Evolutionary conservation across 305 asterid species (phyloP).

Genomic region (Solanum hybrid): DNA sequence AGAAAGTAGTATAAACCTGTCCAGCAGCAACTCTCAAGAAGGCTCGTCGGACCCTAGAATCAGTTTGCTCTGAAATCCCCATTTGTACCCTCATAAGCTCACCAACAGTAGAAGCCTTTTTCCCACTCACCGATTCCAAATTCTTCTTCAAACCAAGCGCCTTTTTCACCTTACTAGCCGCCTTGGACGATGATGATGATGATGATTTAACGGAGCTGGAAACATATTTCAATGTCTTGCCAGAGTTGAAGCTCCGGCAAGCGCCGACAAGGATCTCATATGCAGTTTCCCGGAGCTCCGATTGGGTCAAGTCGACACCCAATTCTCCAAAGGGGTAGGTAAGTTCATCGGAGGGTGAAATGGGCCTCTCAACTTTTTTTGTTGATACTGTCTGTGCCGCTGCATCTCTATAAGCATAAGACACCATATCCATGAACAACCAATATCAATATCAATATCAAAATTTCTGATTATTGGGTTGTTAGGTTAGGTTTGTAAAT

Average conservation of each 20-base stretch:
- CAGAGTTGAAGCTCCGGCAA: constrained; percentile 60
- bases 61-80: constrained; percentile 69
- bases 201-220: constrained; percentile 31
- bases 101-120: constrained; percentile 26
- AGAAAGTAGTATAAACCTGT: constrained; percentile 35
- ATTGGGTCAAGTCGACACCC: constrained; percentile 39
- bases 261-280: constrained; percentile 78
- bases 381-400: background rate
- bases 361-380: background rate
- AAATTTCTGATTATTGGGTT: background rate
- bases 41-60: constrained; percentile 73
- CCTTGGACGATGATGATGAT: constrained; percentile 22
- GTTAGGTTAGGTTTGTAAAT: background rate
- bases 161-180: constrained; percentile 64
- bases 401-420: constrained; percentile 10
- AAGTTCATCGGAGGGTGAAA: constrained; percentile 4
- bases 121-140: constrained; percentile 15
- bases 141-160: constrained; percentile 58
- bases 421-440: constrained; percentile 12
- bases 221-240: constrained; percentile 58
- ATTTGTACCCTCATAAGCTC: constrained; percentile 81
- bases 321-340: constrained; percentile 57
- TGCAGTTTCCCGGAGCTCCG: constrained; percentile 83
- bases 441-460: background rate
- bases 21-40: constrained; percentile 78